Evolutionary conservation across 2,329 filamentous ascomycete species (phyloP), one percentile per base, ranked within the genome.

Genomic region (Dothideomycetes sp.): DNA sequence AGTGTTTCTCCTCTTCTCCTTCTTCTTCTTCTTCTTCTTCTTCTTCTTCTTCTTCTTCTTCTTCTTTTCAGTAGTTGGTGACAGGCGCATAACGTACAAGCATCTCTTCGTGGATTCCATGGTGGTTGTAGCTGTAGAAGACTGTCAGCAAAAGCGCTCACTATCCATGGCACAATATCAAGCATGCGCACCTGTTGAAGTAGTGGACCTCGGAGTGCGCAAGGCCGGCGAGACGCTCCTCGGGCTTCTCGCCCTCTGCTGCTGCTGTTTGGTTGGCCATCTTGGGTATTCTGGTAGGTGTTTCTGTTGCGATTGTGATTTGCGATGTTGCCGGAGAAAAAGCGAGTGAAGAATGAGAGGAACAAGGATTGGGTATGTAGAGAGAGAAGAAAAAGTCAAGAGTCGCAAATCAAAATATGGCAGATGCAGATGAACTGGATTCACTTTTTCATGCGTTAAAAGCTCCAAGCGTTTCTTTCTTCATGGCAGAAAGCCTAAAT

Each of bases 191-290:
- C 88, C 87, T 94, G 70, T 95, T 96, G 72, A 96, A 96, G 73
- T 96, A 98, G 67, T 96, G 91, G 65, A 93, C 87, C 73, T 98
- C 91, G 50, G 88, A 91, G 69, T 94, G 88, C 62, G 84, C 82
- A 75, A 94, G 80, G 54, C 69, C 63, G 60, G 80, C 78, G 64
- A 84, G 73, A 35, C 47, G 49, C 38, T 56, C 54, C 20, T 12
- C 36, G 22, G 16, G 27, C 31, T 32, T 13, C 28, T n/a, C n/a
- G 33, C 50, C 45, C 15, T 27, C 18, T 7, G 39, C 33, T 20
- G 38, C 37, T 12, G 45, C 13, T 24, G 37, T 25, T 18, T 24
- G 54, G 56, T 49, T 59, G 57, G 47, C 46, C 48, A 50, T 50
- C 12, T 10, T 43, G 45, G 16, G n/a, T 24, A 13, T 32, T 7